These are phyloP conservation scores for Colletotrichum graminicola DNA, from an alignment of 2,329 filamentous ascomycete species.

Conservation along the genomic window DNA sequence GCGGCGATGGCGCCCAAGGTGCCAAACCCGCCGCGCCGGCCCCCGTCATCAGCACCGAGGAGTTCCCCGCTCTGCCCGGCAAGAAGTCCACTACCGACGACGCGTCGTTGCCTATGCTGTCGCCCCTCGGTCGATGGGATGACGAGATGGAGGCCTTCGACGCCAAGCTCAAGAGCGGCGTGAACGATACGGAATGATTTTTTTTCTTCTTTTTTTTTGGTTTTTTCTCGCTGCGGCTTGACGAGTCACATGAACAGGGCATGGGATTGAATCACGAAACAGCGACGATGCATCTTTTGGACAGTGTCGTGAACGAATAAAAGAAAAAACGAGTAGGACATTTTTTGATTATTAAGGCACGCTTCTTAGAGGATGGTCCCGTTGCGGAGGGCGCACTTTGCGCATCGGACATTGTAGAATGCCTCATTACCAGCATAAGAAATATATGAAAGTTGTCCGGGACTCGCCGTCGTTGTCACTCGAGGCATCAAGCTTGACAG, in stretches of 20 bases:
- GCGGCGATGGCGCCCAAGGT: slow-evolving; percentile 6
- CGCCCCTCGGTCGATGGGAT: slow-evolving; percentile 63
- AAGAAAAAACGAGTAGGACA: not conserved
- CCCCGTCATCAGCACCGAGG: slow-evolving; percentile 51
- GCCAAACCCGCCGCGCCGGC: slow-evolving; percentile 45
- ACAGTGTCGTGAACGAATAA: not conserved
- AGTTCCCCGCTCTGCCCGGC: slow-evolving; percentile 57
- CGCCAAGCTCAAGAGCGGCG: slow-evolving; percentile 42
- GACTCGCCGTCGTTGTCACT: not conserved
- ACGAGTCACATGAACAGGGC: not conserved
- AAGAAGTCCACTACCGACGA: slow-evolving; percentile 7
- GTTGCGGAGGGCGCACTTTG: not conserved
- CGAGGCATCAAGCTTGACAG: not conserved
- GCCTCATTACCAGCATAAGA: slow-evolving; percentile 4
- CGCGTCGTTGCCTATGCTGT: slow-evolving; percentile 48
- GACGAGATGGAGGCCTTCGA: slow-evolving; percentile 70
- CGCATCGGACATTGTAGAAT: slow-evolving; percentile 14
- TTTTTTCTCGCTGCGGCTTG: not conserved
- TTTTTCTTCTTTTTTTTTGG: no score
- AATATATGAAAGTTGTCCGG: slow-evolving; percentile 24
- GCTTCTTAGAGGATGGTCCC: slow-evolving; percentile 19
- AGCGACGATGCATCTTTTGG: slow-evolving; percentile 1
- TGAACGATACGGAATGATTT: slow-evolving; percentile 16
- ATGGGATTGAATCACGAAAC: slow-evolving; percentile 9
- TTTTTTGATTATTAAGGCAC: slow-evolving; percentile 8